Percentiles rank a stretch among this genome's conserved stretches.
Conservation (phyloP, 257 asterid species). For the Vinca minor region DNA sequence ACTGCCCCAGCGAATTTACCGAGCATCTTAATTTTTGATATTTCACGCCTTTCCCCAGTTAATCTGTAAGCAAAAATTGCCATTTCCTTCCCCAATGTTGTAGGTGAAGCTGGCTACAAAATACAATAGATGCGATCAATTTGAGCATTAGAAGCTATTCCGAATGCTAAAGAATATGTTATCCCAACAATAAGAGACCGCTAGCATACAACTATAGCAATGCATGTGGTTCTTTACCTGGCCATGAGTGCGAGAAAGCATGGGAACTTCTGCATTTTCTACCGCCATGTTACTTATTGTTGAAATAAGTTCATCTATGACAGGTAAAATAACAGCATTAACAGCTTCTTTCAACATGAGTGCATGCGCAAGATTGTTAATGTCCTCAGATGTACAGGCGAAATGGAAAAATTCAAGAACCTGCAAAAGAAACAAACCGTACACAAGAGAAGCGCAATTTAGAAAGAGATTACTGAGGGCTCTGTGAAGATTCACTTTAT, state of each 20-base stretch:
- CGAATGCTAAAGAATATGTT: neutral
- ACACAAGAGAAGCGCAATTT: neutral
- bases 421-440: conserved; percentile 15
- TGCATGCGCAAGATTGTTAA: conserved; percentile 49
- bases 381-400: conserved; percentile 52
- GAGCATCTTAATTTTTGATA: conserved; percentile 28
- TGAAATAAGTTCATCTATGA: conserved; percentile 35
- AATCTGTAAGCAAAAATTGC: conserved; percentile 40
- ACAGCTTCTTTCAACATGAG: conserved; percentile 41
- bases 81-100: conserved; percentile 53
- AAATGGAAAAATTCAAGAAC: conserved; percentile 50
- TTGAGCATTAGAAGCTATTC: neutral
- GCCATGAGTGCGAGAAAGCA: conserved; percentile 58
- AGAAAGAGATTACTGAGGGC: neutral
- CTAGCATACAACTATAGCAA: neutral
- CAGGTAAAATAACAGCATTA: conserved; percentile 26
- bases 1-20: conserved; percentile 57
- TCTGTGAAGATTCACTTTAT: neutral
- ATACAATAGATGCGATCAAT: conserved; percentile 4
- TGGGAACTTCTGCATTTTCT: conserved; percentile 26
- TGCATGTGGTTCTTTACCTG: conserved; percentile 24
- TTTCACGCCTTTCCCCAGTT: conserved; percentile 23
- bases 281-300: conserved; percentile 30
- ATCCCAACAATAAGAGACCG: neutral
- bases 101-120: conserved; percentile 49